Evolutionary conservation across 495 filamentous ascomycete species (phyloP), one percentile per base, ranked within the genome.

Genomic region (Xylaria palmicola): DNA sequence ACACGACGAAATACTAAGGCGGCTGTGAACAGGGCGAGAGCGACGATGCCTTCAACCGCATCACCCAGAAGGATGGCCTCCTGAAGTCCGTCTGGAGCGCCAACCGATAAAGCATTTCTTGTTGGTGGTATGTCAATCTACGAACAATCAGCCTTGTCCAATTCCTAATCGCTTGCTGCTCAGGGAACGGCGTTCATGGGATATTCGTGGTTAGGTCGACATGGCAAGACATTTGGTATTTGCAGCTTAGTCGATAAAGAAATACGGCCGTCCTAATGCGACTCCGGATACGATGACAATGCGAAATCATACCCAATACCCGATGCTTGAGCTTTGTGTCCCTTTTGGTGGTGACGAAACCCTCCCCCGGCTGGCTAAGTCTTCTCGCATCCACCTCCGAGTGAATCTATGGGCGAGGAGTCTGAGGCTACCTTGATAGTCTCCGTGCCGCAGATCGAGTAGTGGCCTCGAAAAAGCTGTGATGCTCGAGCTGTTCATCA

Each of bases 11-110:
- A 8, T n/a, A 6, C 20, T 19, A n/a, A 45, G 7, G n/a, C 36
- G 15, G 26, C 36, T 30, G 27, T 17, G 3, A 37, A 36, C 13
- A 60, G 58, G 59, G 94, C 67, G 94, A 99, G 89, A 87, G 87
- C 74, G 94, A 99, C 75, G 95, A 99, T 83, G 86, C 88, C 68
- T 76, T 99, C 74, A 99, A 99, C 87, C 81, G 94, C 70, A 84
- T 99, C 68, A 84, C 92, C 62, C 94, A 99, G 87, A 85, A 88
- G 70, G 94, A 99, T 76, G 94, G 94, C 63, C 89, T 96, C 77
- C 76, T 99, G 75, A 96, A 96, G 89, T 89, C 82, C 74, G 94
- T 99, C 70, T 99, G 95, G 95, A 88, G 85, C 76, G 87, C 86
- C 73, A 88, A 91, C 78, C 84, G 86, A 77, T 90, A 86, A 82